phyloP scores from a whole-genome alignment of 2,329 filamentous ascomycete species.

The Emmonsiellopsis sp. region DNA sequence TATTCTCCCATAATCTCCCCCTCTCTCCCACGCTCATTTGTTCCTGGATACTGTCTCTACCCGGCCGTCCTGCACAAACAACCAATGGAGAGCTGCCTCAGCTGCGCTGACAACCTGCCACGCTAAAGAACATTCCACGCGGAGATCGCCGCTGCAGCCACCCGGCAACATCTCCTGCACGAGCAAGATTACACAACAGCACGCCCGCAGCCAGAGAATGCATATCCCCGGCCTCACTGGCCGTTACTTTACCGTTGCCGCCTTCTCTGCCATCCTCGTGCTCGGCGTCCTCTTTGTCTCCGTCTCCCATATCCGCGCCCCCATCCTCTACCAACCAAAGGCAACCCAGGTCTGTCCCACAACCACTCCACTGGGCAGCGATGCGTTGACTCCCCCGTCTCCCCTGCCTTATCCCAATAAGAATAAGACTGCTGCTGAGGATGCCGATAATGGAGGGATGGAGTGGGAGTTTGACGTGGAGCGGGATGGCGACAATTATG shows the following conservation, averaged over 20 bases:
- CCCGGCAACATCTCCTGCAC: too few relatives aligned
- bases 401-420: not conserved
- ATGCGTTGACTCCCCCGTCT: not conserved
- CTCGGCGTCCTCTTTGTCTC: conserved; percentile 7
- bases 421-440: not conserved
- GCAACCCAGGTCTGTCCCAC: not conserved
- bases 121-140: too few relatives aligned
- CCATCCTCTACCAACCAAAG: not conserved
- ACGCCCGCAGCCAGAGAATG: not conserved
- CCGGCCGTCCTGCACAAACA: too few relatives aligned
- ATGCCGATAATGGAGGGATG: not conserved
- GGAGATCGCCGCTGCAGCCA: too few relatives aligned
- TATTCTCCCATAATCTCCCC: too few relatives aligned
- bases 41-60: too few relatives aligned
- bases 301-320: not conserved
- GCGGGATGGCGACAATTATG: conserved; percentile 29
- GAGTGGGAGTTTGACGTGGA: conserved; percentile 25
- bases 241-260: not conserved
- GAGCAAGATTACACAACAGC: too few relatives aligned
- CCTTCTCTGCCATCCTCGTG: not conserved
- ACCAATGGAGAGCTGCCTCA: too few relatives aligned
- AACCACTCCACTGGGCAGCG: not conserved
- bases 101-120: too few relatives aligned
- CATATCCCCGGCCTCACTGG: not conserved
- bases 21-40: too few relatives aligned